Evolutionary conservation across 805 yeast species (phyloP), one percentile per base, ranked within the genome.

Genomic region (Vanderwaltozyma verrucispora): DNA sequence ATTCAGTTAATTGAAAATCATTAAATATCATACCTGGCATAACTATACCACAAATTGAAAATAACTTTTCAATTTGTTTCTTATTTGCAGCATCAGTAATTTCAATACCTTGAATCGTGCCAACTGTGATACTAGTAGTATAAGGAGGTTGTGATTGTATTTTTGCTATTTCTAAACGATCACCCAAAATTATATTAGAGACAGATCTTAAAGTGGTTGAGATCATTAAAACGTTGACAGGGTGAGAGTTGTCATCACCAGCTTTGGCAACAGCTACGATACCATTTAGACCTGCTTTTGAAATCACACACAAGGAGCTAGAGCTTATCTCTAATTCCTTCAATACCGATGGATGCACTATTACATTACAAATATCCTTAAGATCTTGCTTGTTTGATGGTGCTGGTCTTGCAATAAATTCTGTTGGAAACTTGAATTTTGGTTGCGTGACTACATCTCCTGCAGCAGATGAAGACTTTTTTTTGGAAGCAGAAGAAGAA

Each of bases 21-120:
- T 46, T 41, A 32, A 67, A 57, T 15, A 42, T 45, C 61, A 71
- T 60, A 7, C 80, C 80, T 1, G 86, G 79, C 50, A 72, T 72
- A 1, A 81, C 44, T 8, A 83, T 51, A 0, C 88, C 87, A 23
- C 71, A 61, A 19, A 77, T 79, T 33, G 65, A 60, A 9, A 79
- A 44, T 1, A 65, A 42, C 28, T 69, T 68, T 35, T 63, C 70
- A 9, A 75, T 47, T 29, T 64, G 59, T 33, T 56, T 55, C 2
- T 38, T 32, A 2, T 25, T 32, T 2, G 59, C 43, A 33, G 49
- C 35, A 6, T 44, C 44, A 7, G 49, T 43, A 2, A 55, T 38
- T 8, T 38, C 44, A 3, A 28, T 38, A 0, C 61, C 60, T 28
- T 30, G 34, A 6, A 20, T 2, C 14, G 46, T 38, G 2, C 67